phyloP scores from a whole-genome alignment of 2,329 filamentous ascomycete genomes.

The Amesomyces nigricolor region DNA sequence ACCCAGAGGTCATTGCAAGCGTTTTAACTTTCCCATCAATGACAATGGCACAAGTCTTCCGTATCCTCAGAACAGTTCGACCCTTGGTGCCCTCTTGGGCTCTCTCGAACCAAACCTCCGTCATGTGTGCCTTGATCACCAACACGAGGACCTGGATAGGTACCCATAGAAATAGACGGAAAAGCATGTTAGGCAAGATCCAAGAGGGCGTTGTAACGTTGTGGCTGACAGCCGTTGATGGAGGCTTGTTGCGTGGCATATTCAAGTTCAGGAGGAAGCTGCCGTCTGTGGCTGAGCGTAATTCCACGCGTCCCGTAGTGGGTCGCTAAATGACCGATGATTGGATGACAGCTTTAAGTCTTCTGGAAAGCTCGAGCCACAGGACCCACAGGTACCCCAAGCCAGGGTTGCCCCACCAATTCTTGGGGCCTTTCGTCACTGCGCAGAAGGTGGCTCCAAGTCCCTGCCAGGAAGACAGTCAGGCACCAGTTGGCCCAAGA shows the following conservation, averaged over 20 bases:
- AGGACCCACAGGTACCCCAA: background rate
- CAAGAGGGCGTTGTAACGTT: background rate
- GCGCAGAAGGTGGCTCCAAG: slow-evolving; percentile 12
- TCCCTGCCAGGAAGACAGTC: slow-evolving; percentile 9
- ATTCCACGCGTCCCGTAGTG: slow-evolving; percentile 12
- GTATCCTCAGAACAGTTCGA: no score
- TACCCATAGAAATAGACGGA: no score
- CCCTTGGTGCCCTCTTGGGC: no score
- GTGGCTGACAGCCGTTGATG: background rate
- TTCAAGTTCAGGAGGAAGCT: no score
- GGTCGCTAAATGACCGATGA: background rate
- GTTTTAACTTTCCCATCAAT: background rate
- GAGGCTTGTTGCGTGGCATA: slow-evolving; percentile 8
- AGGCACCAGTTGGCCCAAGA: slow-evolving; percentile 19
- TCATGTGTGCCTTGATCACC: no score
- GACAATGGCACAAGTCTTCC: no score
- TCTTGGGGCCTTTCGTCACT: slow-evolving; percentile 22
- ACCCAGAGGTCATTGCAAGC: background rate
- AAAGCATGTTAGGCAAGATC: no score
- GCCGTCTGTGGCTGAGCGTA: slow-evolving; percentile 15
- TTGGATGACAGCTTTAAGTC: background rate
- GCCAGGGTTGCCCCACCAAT: slow-evolving; percentile 17
- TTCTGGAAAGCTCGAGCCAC: background rate
- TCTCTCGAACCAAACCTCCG: no score
- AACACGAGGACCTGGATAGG: no score